Evolutionary conservation across 371 early-diverging fungal genomes (phyloP).

Genomic region (Choanephora cucurbitarum): DNA sequence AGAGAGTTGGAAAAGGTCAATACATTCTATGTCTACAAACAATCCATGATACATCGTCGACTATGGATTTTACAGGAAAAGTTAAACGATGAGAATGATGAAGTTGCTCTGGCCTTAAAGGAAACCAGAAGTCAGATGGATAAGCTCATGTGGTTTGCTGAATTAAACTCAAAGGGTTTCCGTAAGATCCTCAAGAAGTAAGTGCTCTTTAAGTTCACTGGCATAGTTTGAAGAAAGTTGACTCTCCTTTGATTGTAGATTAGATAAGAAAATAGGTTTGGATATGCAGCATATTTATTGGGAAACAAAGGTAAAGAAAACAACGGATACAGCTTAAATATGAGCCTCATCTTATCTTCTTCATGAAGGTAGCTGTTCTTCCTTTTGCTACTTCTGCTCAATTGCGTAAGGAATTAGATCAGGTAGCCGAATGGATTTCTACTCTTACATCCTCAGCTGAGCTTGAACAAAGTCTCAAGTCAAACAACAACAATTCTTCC

Average conservation of each 20-base stretch:
- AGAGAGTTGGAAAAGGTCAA: constrained; percentile 73
- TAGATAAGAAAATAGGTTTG: constrained; percentile 61
- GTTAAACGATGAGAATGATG: constrained; percentile 45
- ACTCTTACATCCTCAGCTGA: constrained; percentile 1
- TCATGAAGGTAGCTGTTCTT: constrained; percentile 35
- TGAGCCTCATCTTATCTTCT: neutral
- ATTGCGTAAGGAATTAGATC: constrained; percentile 32
- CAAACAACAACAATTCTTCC: constrained; percentile 7
- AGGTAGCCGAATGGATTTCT: constrained; percentile 29
- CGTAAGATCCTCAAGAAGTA: constrained; percentile 78
- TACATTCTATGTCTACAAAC: constrained; percentile 63
- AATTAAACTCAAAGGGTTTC: constrained; percentile 67
- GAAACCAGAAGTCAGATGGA: constrained; percentile 64
- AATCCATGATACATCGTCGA: constrained; percentile 60
- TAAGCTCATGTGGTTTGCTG: constrained; percentile 65
- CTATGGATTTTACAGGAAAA: constrained; percentile 63
- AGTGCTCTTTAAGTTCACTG: too few relatives aligned
- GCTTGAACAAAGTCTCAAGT: neutral
- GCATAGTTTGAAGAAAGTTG: too few relatives aligned
- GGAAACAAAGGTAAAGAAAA: constrained; percentile 48
- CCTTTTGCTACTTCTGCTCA: constrained; percentile 38
- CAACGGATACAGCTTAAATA: neutral
- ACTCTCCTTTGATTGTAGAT: too few relatives aligned
- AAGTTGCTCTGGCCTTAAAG: constrained; percentile 57
- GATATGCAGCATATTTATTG: constrained; percentile 53